These are phyloP conservation scores for Pseudogymnoascus sp. DNA, from an alignment of 2,329 filamentous ascomycete species.

Conservation along the genomic window DNA sequence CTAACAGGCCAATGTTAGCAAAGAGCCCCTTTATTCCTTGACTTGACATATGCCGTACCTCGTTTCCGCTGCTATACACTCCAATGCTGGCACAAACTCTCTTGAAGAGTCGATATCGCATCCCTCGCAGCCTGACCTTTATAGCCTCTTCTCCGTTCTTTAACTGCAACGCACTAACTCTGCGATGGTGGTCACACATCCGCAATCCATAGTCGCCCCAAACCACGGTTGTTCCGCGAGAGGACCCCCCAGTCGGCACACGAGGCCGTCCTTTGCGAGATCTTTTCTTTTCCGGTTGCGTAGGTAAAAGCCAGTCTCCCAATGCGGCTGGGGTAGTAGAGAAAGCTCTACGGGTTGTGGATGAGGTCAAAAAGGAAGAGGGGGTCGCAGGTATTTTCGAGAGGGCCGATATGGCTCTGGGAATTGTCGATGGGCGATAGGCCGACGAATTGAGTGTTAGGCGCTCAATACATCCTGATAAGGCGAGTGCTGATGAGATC, in stretches of 20 bases:
- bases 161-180: slow-evolving; percentile 78
- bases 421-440: neutral
- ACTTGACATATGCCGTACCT: slow-evolving; percentile 43
- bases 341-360: slow-evolving; percentile 54
- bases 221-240: slow-evolving; percentile 86
- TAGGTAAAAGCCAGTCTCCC: slow-evolving; percentile 77
- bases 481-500: slow-evolving; percentile 7
- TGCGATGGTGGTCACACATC: slow-evolving; percentile 86
- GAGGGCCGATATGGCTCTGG: neutral
- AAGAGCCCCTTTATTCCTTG: neutral
- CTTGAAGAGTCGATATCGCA: slow-evolving; percentile 89
- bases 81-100: slow-evolving; percentile 86
- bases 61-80: slow-evolving; percentile 92
- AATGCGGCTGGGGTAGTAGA: slow-evolving; percentile 55
- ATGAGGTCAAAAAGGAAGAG: slow-evolving; percentile 25
- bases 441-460: slow-evolving; percentile 8
- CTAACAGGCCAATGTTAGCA: slow-evolving; percentile 30
- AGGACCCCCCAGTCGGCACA: slow-evolving; percentile 83
- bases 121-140: slow-evolving; percentile 75
- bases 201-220: slow-evolving; percentile 95
- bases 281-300: slow-evolving; percentile 73
- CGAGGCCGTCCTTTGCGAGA: slow-evolving; percentile 80
- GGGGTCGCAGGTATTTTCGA: neutral
- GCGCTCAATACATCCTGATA: slow-evolving; percentile 5
- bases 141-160: slow-evolving; percentile 93